Evolutionary conservation across 2,329 filamentous ascomycete species (phyloP).

Genomic region (Aplosporella prunicola): DNA sequence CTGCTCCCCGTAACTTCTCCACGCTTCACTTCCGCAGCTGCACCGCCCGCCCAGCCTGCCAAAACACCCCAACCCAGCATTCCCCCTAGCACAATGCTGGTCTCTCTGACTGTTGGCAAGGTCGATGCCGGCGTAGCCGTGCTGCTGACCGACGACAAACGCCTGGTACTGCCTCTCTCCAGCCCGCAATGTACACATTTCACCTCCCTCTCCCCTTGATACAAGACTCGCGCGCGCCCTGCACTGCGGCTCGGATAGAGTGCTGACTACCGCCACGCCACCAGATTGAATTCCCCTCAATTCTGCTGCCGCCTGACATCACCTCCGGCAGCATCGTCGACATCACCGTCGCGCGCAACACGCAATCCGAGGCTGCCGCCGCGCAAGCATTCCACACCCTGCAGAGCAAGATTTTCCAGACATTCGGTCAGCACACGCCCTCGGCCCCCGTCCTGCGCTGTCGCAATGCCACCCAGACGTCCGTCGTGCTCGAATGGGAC

Average conservation of each 20-base stretch:
- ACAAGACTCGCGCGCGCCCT: slow-evolving; percentile 13
- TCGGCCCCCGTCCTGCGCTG: slow-evolving; percentile 71
- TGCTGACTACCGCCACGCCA: slow-evolving; percentile 5
- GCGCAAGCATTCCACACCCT: slow-evolving; percentile 70
- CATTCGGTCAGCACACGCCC: slow-evolving; percentile 76
- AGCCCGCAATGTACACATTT: slow-evolving; percentile 14
- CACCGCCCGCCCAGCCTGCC: slow-evolving; percentile 7
- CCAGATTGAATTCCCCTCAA: slow-evolving; percentile 97
- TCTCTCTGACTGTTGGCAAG: slow-evolving; percentile 97
- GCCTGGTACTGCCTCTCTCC: slow-evolving; percentile 63
- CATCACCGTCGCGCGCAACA: slow-evolving; percentile 87
- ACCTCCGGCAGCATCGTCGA: slow-evolving; percentile 95
- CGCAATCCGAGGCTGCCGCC: slow-evolving; percentile 63
- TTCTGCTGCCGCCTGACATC: slow-evolving; percentile 90
- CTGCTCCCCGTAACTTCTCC: no score
- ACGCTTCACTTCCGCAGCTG: no score
- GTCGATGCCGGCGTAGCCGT: slow-evolving; percentile 98
- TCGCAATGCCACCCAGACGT: slow-evolving; percentile 97
- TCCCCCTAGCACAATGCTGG: slow-evolving; percentile 55
- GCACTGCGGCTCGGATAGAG: slow-evolving; percentile 13
- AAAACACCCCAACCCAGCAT: slow-evolving; percentile 6
- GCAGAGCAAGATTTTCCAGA: slow-evolving; percentile 79
- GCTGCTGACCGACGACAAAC: slow-evolving; percentile 90
- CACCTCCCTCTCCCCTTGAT: slow-evolving; percentile 13
- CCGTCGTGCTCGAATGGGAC: slow-evolving; percentile 96